Base-by-base conservation (phyloP, 2,329 filamentous ascomycete genomes). In the Trichoderma brevicompactum region DNA sequence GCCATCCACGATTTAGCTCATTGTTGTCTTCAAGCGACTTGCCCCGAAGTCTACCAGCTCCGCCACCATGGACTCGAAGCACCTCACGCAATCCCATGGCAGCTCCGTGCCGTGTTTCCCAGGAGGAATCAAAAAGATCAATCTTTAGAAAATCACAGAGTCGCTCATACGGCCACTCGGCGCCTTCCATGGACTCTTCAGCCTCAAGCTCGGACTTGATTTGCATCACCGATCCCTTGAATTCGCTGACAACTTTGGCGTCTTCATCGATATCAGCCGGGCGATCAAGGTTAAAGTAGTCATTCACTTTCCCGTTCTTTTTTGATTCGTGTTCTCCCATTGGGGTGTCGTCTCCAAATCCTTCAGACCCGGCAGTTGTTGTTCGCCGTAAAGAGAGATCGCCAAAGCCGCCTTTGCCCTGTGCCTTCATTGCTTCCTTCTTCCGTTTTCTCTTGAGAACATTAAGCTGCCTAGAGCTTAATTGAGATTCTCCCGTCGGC, bases 51-150 rank as follows among this genome's bases (percentile, higher is more conserved):
- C 94, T 89, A 43, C 95, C 96, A 65, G 95, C 94, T 65, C 94
- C 95, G 59, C 83, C 87, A 49, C 95, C 95, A 73, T 99, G 95
- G n/a, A 93, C 91, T 68, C 94, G 89, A 59, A 97, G 84, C 17
- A 99, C 88, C 77, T 99, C 95, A 73, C 95, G 87, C 43, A 99
- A 81, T 10, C 92, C 95, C 89, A 99, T 95, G 13, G 95, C 94
- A 64, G 96, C 95, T 72, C 95, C 95, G 76, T 99, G 95, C 15
- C 95, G 90, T 7, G 94, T 93, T 77, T 99, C 95, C 96, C 95
- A 99, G 54, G 90, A 89, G 2, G 91, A 83, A 74, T 99, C 94
- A 71, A 99, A 98, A 1, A 99, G 83, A 74, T 99, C 95, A 40
- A 98, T 85, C 72, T 92, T 94, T 66, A 99, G 85, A 72, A 97